Evolutionary conservation across 2,329 filamentous ascomycete genomes (phyloP).

Genomic region (Pseudogymnoascus sp.): DNA sequence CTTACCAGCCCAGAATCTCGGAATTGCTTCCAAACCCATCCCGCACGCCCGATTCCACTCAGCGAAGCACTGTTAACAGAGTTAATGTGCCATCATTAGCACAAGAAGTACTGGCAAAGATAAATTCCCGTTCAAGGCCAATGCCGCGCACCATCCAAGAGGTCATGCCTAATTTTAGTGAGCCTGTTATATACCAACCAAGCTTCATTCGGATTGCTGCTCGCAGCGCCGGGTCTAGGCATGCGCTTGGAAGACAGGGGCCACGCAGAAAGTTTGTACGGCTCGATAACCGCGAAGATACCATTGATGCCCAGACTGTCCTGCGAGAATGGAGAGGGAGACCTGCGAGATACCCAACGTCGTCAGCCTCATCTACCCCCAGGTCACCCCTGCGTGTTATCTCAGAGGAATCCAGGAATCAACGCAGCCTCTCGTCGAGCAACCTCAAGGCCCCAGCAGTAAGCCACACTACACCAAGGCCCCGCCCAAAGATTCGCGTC

Average conservation of each 20-base stretch:
- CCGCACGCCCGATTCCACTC: not conserved
- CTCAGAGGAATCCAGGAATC: conserved; percentile 16
- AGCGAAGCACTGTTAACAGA: not conserved
- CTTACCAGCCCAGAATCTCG: conserved; percentile 24
- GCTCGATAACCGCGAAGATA: conserved; percentile 53
- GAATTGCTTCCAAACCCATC: conserved; percentile 19
- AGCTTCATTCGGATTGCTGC: conserved; percentile 55
- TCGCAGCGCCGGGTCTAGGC: conserved; percentile 43
- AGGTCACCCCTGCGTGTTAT: not conserved
- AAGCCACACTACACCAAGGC: not conserved
- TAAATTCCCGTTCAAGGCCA: not conserved
- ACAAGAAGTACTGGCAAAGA: not conserved
- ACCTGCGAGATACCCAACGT: conserved; percentile 35
- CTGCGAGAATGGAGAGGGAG: conserved; percentile 49
- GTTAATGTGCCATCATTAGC: not conserved
- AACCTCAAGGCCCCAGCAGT: not conserved
- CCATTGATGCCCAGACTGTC: conserved; percentile 47
- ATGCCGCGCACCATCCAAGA: conserved; percentile 1
- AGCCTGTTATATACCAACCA: conserved; percentile 32
- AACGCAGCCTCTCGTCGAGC: not conserved
- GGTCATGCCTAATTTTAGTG: conserved; percentile 8
- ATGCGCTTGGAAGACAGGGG: conserved; percentile 46
- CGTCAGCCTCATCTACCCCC: not conserved
- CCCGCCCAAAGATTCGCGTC: not conserved
- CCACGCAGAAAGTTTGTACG: conserved; percentile 50